Evolutionary conservation across 495 filamentous ascomycete genomes (phyloP), one percentile per base, ranked within the genome.

Genomic region (Emericellopsis terricola): DNA sequence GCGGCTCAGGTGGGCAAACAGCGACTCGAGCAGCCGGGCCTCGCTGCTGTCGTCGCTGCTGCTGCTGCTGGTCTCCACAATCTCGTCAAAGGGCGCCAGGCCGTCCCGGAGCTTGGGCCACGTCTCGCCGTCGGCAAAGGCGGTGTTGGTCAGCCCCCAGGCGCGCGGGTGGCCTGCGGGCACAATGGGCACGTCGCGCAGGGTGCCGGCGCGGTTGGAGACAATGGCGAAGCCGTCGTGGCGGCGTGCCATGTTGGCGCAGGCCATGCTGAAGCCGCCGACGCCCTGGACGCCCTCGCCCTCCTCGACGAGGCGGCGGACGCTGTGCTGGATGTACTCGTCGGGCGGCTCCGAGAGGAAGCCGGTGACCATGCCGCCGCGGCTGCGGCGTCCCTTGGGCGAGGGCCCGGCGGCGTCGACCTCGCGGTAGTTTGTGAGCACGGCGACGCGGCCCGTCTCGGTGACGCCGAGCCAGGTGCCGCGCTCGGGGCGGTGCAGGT

Each of bases 391-490:
- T 7, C 71, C 77, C 32, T 57, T 47, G 39, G 65, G 60, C 20
- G 55, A 54, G 4, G 56, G 48, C 46, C 65, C 57, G 40, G 60
- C 47, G 10, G 58, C 51, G 29, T 69, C 71, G 33, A 73, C 65
- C 59, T 96, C 89, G 34, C 82, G 78, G 49, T 84, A 94, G 61
- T 99, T 99, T 35, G 91, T 96, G 23, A 99, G 65, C 23, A 91
- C 75, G 9, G 91, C 86, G 31, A 99, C 57, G 39, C 81, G 81
- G 11, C 89, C 89, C 20, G 75, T 59, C 38, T 64, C 72, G 26
- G 84, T 94, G 40, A 99, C 67, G 19, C 85, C 89, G 36, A 96
- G 73, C 89, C 91, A 99, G 29, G 91, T 96, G 16, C 89, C 89
- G 33, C 57, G 58, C 40, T 69, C 65, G 33, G 50, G 53, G 14